These are phyloP conservation scores for Pontederia crassipes DNA, from an alignment of 176 grass and related monocot genomes.

Conservation along the genomic window DNA sequence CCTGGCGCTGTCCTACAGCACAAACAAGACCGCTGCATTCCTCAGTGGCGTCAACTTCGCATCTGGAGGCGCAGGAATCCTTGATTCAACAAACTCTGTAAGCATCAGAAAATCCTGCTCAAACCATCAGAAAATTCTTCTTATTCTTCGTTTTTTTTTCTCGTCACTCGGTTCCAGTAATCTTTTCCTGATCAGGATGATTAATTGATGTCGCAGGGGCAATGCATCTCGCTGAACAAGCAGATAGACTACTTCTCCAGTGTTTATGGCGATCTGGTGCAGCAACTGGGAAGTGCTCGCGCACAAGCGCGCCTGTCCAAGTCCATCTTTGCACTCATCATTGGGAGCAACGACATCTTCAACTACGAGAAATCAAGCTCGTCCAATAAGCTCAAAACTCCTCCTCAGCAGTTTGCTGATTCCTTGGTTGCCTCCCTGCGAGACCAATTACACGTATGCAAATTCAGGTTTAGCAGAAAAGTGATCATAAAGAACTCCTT, in stretches of 20 bases:
- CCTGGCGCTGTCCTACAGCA: constrained; percentile 35
- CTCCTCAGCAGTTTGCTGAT: constrained; percentile 40
- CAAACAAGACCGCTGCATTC: constrained; percentile 38
- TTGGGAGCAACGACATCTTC: constrained; percentile 91
- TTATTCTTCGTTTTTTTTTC: background rate
- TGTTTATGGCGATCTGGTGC: constrained; percentile 32
- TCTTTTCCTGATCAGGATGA: background rate
- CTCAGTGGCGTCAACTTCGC: constrained; percentile 70
- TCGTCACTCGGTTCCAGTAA: background rate
- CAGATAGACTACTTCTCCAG: constrained; percentile 53
- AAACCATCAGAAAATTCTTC: background rate
- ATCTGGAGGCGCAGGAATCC: constrained; percentile 60
- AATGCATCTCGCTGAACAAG: constrained; percentile 60
- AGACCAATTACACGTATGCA: constrained; percentile 47
- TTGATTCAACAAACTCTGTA: constrained; percentile 59
- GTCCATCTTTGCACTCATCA: constrained; percentile 64
- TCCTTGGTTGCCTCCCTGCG: constrained; percentile 33
- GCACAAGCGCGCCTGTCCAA: constrained; percentile 38
- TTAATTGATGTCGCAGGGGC: constrained; percentile 22
- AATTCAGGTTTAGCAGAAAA: background rate
- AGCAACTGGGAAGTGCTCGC: constrained; percentile 35
- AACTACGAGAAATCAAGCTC: constrained; percentile 46
- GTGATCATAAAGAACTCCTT: background rate
- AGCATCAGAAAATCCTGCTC: background rate
- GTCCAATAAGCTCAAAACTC: background rate